These are phyloP conservation scores for Puccinellia tenuiflora DNA, from an alignment of 176 grass and related monocot species.

Conservation along the genomic window DNA sequence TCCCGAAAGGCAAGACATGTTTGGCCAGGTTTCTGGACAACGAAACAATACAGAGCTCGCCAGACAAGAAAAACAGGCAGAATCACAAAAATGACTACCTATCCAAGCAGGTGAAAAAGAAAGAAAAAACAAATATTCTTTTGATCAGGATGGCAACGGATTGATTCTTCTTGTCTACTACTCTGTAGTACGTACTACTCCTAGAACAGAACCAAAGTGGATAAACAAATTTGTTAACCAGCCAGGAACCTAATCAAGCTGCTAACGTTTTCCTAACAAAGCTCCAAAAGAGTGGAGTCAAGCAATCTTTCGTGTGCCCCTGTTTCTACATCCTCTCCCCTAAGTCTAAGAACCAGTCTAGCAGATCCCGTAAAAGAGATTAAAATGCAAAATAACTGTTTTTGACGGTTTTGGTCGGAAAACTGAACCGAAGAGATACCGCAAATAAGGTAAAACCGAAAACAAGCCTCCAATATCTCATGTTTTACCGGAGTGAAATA, in stretches of 20 bases:
- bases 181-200: no score
- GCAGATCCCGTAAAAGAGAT: no score
- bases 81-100: background rate
- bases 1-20: background rate
- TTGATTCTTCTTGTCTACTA: background rate
- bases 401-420: no score
- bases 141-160: background rate
- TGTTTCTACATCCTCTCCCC: background rate
- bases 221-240: background rate
- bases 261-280: background rate
- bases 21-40: slow-evolving; percentile 3
- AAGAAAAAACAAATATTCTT: no score
- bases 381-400: no score
- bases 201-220: background rate
- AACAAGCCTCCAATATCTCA: no score
- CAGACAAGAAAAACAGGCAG: background rate
- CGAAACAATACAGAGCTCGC: background rate
- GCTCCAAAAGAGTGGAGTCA: slow-evolving; percentile 18
- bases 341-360: no score
- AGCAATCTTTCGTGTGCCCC: background rate
- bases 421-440: no score
- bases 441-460: no score
- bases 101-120: no score
- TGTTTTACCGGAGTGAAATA: no score
- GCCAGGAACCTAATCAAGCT: background rate